Evolutionary conservation across 768 basidiomycete genomes (phyloP), one percentile per base, ranked within the genome.

Genomic region (Collybia sordida): DNA sequence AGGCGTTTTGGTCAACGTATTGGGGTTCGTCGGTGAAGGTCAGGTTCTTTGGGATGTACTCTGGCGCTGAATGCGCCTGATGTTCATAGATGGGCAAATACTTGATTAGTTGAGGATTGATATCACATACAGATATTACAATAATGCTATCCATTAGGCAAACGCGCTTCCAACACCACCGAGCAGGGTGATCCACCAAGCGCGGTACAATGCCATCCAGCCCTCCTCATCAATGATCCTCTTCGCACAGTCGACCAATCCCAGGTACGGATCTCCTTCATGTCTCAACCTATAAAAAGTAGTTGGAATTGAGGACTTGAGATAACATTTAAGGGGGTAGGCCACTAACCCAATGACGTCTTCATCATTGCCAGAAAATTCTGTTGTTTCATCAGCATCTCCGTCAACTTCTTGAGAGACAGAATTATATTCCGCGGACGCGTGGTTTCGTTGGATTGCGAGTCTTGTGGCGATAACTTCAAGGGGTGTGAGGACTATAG

Each of bases 391-490:
- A 50, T 88, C 79, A 2, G 70, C 72, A 57, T 87, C 84, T 5
- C 80, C 82, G 35, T 85, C 85, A 15, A 81, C 81, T 57, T 92
- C 88, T 60, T 90, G 87, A 3, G 82, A 70, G 24, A 88, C 81
- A 1, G 88, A 84, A 54, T 89, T 87, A 60, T 81, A 88, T 48
- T 86, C 88, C 4, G 83, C 70, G 14, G 85, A 83, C 6, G 85
- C 82, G 55, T 92, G 90, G 55, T 93, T 93, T 46, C 91, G 81
- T 60, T 93, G 91, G 49, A 93, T 87, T 17, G 90, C 86, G 4
- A 93, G 77, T 42, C 90, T 75, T 12, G 86, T 88, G 12, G 82
- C 67, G 42, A 93, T 86, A 23, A 93, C 90, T 61, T 93, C 91
- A 22, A 93, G 68, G 4, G 91, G 91, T 23, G 88, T 76, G 11